These are phyloP conservation scores for Candida dubliniensis DNA, from an alignment of 1,139 yeast genomes.

Conservation along the genomic window DNA sequence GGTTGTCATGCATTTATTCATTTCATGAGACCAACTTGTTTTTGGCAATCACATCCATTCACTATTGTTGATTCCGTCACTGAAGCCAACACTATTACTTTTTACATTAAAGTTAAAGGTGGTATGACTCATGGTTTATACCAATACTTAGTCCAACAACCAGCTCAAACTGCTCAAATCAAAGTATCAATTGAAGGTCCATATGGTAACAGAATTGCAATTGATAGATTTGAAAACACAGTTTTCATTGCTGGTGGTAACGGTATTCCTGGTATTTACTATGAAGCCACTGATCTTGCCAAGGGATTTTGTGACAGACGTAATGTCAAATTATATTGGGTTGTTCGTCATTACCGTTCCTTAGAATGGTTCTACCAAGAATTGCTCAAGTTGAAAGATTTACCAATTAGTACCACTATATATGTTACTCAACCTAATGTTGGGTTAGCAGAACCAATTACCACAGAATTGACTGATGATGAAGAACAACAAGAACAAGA, in stretches of 20 bases:
- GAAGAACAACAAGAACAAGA: slow-evolving; percentile 18
- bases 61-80: slow-evolving; percentile 43
- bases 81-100: slow-evolving; percentile 30
- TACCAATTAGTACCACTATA: slow-evolving; percentile 28
- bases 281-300: slow-evolving; percentile 32
- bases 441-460: slow-evolving; percentile 14
- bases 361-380: slow-evolving; percentile 55
- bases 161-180: slow-evolving; percentile 34
- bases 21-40: slow-evolving; percentile 40
- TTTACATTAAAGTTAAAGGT: slow-evolving; percentile 43
- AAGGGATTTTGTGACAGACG: slow-evolving; percentile 13
- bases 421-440: slow-evolving; percentile 38
- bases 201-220: slow-evolving; percentile 34
- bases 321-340: slow-evolving; percentile 33
- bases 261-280: slow-evolving; percentile 61
- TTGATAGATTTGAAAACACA: slow-evolving; percentile 52
- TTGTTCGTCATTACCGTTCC: slow-evolving; percentile 40
- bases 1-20: slow-evolving; percentile 42
- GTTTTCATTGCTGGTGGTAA: slow-evolving; percentile 68
- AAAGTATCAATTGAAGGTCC: slow-evolving; percentile 44
- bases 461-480: slow-evolving; percentile 13
- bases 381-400: slow-evolving; percentile 26
- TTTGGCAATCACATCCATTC: slow-evolving; percentile 62
- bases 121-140: slow-evolving; percentile 45
- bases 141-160: slow-evolving; percentile 49